Evolutionary conservation across 192 early-diverging fungal genomes (phyloP).

Genomic region (Coemansia sp.): DNA sequence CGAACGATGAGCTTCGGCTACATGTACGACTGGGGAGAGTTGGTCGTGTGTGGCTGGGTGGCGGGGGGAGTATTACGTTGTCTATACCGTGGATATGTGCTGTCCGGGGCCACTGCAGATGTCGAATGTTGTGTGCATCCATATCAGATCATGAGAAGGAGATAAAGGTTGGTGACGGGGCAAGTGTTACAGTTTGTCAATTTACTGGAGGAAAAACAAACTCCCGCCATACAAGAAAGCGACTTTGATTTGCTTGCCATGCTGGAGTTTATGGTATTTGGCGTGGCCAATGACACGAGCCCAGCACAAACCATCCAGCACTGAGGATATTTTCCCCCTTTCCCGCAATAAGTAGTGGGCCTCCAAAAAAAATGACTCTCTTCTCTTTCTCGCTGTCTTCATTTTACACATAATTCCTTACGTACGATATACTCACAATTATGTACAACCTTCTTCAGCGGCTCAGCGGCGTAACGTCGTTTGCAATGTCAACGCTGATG

Average conservation of each 20-base stretch:
- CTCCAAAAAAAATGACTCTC: background rate
- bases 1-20: background rate
- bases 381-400: background rate
- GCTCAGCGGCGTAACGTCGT: slow-evolving; percentile 47
- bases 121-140: background rate
- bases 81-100: background rate
- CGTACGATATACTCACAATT: background rate
- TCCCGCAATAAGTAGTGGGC: background rate
- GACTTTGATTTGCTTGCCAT: background rate
- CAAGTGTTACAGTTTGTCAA: background rate
- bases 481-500: slow-evolving; percentile 53
- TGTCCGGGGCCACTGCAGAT: background rate
- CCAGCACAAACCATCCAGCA: slow-evolving; percentile 3
- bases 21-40: background rate
- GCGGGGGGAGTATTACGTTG: background rate
- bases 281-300: background rate
- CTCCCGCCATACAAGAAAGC: background rate
- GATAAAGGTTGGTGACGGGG: background rate
- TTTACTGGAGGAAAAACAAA: background rate
- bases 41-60: background rate
- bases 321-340: background rate
- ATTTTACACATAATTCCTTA: background rate
- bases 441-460: slow-evolving; percentile 56
- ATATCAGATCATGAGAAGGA: background rate
- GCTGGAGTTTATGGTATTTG: background rate